Conservation (phyloP, 2,329 filamentous ascomycete species). For the Microsporum ferrugineum region DNA sequence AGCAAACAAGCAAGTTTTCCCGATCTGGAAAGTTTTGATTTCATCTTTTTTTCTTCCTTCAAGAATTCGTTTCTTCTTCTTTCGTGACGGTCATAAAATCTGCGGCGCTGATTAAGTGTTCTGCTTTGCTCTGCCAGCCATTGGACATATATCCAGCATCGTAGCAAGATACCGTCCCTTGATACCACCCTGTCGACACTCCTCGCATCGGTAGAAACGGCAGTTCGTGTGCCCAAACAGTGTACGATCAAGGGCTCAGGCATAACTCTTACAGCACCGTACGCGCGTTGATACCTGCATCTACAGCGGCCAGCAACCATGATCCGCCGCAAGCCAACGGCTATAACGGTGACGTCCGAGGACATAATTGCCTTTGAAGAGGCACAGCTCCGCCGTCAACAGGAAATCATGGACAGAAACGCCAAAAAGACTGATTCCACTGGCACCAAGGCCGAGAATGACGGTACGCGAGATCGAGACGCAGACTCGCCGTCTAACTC, state of each 20-base stretch:
- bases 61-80: too few species aligned
- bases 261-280: too few species aligned
- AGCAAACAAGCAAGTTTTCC: not conserved
- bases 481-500: conserved; percentile 3
- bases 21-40: not conserved
- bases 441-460: not conserved
- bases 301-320: conserved; percentile 20
- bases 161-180: not conserved
- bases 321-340: conserved; percentile 42
- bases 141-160: not conserved
- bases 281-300: too few species aligned
- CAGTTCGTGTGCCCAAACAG: not conserved
- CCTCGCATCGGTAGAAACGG: not conserved
- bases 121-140: too few species aligned
- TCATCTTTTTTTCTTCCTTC: not conserved
- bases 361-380: conserved; percentile 40
- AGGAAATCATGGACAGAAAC: conserved; percentile 12
- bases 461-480: not conserved
- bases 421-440: not conserved
- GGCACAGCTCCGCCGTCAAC: conserved; percentile 21
- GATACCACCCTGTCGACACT: not conserved
- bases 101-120: too few species aligned
- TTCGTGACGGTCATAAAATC: too few species aligned
- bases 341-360: conserved; percentile 40
- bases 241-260: not conserved